These are phyloP conservation scores for Butyriboletus loyo DNA, from an alignment of 768 basidiomycete species.

Conservation along the genomic window DNA sequence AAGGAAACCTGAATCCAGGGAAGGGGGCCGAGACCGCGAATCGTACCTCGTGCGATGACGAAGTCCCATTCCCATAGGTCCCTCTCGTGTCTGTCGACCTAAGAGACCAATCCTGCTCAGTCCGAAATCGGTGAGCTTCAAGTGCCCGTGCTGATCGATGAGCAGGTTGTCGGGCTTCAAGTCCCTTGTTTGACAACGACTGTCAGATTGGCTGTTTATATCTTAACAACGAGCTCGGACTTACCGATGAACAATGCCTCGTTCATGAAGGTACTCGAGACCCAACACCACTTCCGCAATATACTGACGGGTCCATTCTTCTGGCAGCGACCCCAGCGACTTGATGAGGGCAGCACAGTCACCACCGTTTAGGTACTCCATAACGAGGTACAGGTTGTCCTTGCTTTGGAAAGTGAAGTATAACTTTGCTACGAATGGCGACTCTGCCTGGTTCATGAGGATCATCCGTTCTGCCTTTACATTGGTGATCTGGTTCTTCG, in stretches of 20 bases:
- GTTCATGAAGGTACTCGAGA: slow-evolving; percentile 92
- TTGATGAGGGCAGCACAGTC: slow-evolving; percentile 98
- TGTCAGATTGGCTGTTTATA: not conserved
- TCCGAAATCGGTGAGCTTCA: slow-evolving; percentile 98
- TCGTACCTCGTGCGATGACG: slow-evolving; percentile 55
- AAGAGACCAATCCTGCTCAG: slow-evolving; percentile 96
- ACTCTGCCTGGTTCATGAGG: slow-evolving; percentile 98
- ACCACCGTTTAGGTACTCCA: slow-evolving; percentile 99
- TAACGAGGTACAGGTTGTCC: slow-evolving; percentile 96
- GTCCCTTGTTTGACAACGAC: slow-evolving; percentile 55
- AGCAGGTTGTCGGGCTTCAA: slow-evolving; percentile 97
- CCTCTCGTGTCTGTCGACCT: slow-evolving; percentile 88
- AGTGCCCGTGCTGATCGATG: slow-evolving; percentile 93
- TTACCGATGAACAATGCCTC: slow-evolving; percentile 95
- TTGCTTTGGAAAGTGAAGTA: slow-evolving; percentile 99
- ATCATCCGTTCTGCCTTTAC: slow-evolving; percentile 99
- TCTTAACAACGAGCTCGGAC: slow-evolving; percentile 19
- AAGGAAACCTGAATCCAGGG: slow-evolving; percentile 75
- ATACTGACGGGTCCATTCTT: slow-evolving; percentile 97
- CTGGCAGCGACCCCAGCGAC: slow-evolving; percentile 86
- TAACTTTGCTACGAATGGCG: slow-evolving; percentile 95
- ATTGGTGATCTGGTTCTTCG: slow-evolving; percentile 99
- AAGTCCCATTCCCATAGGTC: slow-evolving; percentile 40
- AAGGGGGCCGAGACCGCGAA: slow-evolving; percentile 78
- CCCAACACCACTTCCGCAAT: slow-evolving; percentile 95